Percentiles rank a stretch among this genome's conserved stretches.
Evolutionary conservation across 2,329 filamentous ascomycete genomes (phyloP).

Genomic region (Stagonosporopsis tanaceti): DNA sequence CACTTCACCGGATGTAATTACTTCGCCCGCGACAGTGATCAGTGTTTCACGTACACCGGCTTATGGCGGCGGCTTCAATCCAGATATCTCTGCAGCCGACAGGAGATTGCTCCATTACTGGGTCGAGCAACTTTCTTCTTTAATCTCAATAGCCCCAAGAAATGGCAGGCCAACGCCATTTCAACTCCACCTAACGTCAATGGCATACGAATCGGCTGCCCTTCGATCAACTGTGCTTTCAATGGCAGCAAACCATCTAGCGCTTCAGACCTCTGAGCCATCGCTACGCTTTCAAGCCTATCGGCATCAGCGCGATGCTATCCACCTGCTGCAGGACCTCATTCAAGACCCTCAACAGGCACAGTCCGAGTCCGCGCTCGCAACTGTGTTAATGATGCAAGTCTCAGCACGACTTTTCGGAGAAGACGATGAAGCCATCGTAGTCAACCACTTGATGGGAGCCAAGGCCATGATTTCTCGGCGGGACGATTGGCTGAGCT

Average conservation of each 20-base stretch:
- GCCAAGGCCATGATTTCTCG: constrained; percentile 43
- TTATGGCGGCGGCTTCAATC: constrained; percentile 8
- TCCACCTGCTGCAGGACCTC: constrained; percentile 34
- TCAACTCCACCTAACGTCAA: constrained; percentile 39
- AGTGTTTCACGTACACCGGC: constrained; percentile 18
- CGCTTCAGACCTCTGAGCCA: constrained; percentile 28
- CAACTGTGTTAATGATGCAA: constrained; percentile 47
- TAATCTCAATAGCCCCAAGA: constrained; percentile 39
- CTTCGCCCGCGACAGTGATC: constrained; percentile 21
- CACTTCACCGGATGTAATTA: not conserved
- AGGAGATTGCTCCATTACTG: constrained; percentile 41
- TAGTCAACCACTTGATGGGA: constrained; percentile 42
- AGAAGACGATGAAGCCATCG: constrained; percentile 34
- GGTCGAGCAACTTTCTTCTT: constrained; percentile 33
- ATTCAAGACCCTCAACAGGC: constrained; percentile 34
- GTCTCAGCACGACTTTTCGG: constrained; percentile 40
- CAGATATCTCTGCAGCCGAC: constrained; percentile 30
- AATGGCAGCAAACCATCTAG: constrained; percentile 44
- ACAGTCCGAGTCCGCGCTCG: constrained; percentile 34
- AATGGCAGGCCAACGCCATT: constrained; percentile 31
- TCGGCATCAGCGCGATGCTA: constrained; percentile 39
- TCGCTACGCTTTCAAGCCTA: constrained; percentile 36
- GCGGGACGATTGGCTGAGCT: constrained; percentile 20
- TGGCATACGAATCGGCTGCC: constrained; percentile 35
- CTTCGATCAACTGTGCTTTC: constrained; percentile 42